Evolutionary conservation across 306 rosid genomes (phyloP), one percentile per base, ranked within the genome.

Genomic region (Fragaria iinumae): DNA sequence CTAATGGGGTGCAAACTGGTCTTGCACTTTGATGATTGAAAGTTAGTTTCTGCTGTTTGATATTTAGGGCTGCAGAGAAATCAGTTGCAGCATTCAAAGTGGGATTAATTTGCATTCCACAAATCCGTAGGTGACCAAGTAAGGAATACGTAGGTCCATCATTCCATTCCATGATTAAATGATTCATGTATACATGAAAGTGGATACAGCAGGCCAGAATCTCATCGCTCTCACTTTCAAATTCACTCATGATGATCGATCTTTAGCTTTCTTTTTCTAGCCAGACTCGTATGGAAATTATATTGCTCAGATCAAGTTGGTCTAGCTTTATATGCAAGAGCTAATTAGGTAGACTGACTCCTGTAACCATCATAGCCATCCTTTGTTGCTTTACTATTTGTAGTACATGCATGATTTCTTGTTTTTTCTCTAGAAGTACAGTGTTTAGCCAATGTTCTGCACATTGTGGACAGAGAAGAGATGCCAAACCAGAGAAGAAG

Each of bases 161-260:
- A 56, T 55, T 73, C 77, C 60, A 70, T 47, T 70, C 41, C 53
- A 57, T 72, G 45, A 39, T 73, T 43, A 39, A 16, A 73, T 57
- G 48, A 66, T 65, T 65, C 70, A 8, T 38, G 25, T 36, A 17
- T 8, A 38, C 41, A 64, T 36, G 39, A 12, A 38, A 73, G 32
- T 57, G 77, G 77, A 73, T 25, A 41, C 77, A 41, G 69, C 68
- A 23, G 41, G 77, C 17, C 56, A 8, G 68, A 11, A 38, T 72
- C 65, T 57, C 68, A 38, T 55, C 43, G 38, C 10, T 29, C 39
- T 25, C 65, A 23, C 32, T 34, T 71, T 53, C 66, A 12, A 16
- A 16, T 32, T 20, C 21, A 20, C n/a, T 72, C 76, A 72, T 72
- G 34, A 41, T 41, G 45, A 8, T 6, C 34, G 47, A 12, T 14